These are phyloP conservation scores for Acacia confusa DNA, from an alignment of 306 rosid species.

Conservation along the genomic window DNA sequence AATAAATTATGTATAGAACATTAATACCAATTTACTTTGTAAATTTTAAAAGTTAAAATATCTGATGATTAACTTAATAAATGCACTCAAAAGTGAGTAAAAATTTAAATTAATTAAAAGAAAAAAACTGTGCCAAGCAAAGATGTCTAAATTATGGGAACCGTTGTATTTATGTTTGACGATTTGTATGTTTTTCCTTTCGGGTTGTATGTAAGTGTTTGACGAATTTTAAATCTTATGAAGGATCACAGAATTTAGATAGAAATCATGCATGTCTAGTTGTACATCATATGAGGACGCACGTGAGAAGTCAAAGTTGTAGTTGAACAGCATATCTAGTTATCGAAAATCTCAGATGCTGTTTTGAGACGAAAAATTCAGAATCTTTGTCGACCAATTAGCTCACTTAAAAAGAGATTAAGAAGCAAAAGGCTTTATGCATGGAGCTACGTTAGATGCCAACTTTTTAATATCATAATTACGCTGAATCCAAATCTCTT, in stretches of 20 bases:
- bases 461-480: neutral
- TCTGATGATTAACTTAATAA: neutral
- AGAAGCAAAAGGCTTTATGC: neutral
- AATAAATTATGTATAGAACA: neutral
- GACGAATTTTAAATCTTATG: neutral
- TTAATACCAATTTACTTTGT: neutral
- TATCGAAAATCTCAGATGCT: neutral
- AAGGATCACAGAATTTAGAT: neutral
- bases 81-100: neutral
- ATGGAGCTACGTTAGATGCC: neutral
- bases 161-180: too few relatives aligned
- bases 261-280: neutral
- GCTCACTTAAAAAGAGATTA: neutral
- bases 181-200: too few relatives aligned
- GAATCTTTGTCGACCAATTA: neutral
- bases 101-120: neutral
- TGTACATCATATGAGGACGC: neutral
- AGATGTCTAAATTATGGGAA: neutral
- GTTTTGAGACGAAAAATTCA: neutral
- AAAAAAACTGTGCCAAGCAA: neutral
- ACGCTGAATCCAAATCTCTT: neutral
- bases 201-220: neutral
- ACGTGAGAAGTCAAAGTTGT: neutral
- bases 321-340: neutral
- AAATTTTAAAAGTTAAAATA: neutral